phyloP scores from a whole-genome alignment of 202 grass and related monocot species.

The Digitaria exilis region DNA sequence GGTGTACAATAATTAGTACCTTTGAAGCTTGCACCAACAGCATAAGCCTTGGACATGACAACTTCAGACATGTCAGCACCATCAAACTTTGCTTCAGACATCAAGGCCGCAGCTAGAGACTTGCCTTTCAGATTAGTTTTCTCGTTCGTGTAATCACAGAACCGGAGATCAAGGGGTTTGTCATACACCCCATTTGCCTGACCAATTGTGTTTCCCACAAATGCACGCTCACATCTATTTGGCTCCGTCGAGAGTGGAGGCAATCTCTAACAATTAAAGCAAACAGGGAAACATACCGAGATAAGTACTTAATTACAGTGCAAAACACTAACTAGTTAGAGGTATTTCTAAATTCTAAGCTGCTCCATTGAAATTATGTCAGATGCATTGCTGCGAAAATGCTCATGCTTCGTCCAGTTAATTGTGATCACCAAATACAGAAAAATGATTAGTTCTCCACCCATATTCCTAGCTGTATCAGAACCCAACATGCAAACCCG shows the following conservation, averaged over 20 bases:
- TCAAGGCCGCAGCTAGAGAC: conserved; percentile 77
- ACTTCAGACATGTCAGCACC: conserved; percentile 90
- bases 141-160: conserved; percentile 82
- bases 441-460: background rate
- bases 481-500: background rate
- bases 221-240: conserved; percentile 83
- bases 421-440: background rate
- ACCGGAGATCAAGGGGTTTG: conserved; percentile 87
- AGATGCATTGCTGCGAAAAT: conserved; percentile 18
- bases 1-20: conserved; percentile 37
- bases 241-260: conserved; percentile 88
- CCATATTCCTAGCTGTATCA: background rate
- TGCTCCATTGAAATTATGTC: background rate
- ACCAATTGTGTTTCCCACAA: conserved; percentile 93
- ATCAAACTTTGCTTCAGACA: conserved; percentile 88
- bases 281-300: background rate
- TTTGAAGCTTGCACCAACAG: conserved; percentile 93
- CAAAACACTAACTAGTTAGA: background rate
- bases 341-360: background rate
- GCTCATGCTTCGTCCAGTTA: background rate
- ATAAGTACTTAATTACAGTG: background rate
- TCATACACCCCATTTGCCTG: conserved; percentile 97
- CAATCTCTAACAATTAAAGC: conserved; percentile 63
- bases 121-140: conserved; percentile 89
- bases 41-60: conserved; percentile 97